Percentiles rank a stretch among this genome's conserved stretches.
phyloP scores from a whole-genome alignment of 2,329 filamentous ascomycete species.

The Fusarium dlaminii region DNA sequence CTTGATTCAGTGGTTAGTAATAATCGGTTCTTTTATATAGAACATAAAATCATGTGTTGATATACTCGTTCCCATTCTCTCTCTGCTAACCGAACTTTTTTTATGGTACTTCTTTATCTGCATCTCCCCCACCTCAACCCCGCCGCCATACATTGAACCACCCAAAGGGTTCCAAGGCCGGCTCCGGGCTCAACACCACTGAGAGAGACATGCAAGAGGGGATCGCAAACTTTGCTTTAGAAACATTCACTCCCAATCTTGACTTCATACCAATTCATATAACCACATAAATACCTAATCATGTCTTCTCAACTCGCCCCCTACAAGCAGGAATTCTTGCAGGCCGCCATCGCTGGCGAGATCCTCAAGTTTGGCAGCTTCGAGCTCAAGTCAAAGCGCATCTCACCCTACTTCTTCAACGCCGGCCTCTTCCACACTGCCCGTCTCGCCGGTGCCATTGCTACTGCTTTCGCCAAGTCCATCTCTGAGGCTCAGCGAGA shows the following conservation, averaged over 20 bases:
- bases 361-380: constrained; percentile 85
- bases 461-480: constrained; percentile 80
- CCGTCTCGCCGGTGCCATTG: constrained; percentile 79
- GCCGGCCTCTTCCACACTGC: constrained; percentile 89
- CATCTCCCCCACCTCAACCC: constrained; percentile 35
- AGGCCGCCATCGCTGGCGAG: constrained; percentile 72
- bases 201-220: constrained; percentile 10
- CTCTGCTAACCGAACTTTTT: neutral
- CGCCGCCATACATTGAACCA: constrained; percentile 25
- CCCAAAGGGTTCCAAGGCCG: constrained; percentile 20
- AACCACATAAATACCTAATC: neutral
- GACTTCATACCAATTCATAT: neutral
- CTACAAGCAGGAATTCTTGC: constrained; percentile 79
- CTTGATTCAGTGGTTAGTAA: too few species aligned
- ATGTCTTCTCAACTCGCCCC: constrained; percentile 61
- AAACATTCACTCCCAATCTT: neutral
- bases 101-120: constrained; percentile 11
- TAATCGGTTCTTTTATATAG: too few species aligned
- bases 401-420: constrained; percentile 98
- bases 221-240: constrained; percentile 34
- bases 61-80: neutral
- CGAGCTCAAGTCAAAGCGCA: constrained; percentile 90
- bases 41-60: neutral
- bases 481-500: constrained; percentile 61
- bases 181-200: constrained; percentile 31